Conservation (phyloP, 2,329 filamentous ascomycete genomes). For the Scolecobasidium constrictum region DNA sequence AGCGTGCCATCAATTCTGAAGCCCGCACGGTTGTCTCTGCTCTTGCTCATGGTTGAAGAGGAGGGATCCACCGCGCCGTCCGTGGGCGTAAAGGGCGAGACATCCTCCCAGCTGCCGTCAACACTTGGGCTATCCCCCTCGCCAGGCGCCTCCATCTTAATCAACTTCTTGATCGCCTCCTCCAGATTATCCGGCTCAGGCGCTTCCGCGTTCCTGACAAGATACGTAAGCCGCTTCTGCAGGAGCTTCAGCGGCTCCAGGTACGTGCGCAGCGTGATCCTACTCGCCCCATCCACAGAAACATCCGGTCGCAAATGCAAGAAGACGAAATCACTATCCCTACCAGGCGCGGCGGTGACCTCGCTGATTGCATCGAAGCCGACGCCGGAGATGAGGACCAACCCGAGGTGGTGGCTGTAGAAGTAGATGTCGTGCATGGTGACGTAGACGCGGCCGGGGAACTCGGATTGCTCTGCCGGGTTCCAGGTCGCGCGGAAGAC, state of each 20-base stretch:
- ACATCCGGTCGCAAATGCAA: conserved; percentile 61
- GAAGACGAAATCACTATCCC: conserved; percentile 87
- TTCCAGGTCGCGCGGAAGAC: conserved; percentile 92
- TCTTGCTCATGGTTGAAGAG: conserved; percentile 23
- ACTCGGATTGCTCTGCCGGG: conserved; percentile 62
- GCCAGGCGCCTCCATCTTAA: conserved; percentile 57
- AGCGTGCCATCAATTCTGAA: conserved; percentile 54
- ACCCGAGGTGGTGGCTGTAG: conserved; percentile 87
- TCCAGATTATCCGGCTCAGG: conserved; percentile 54
- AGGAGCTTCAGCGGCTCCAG: conserved; percentile 76
- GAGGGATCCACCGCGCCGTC: too few species aligned
- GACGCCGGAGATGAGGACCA: conserved; percentile 74
- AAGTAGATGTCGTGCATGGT: conserved; percentile 86
- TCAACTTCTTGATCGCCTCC: conserved; percentile 58
- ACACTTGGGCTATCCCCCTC: conserved; percentile 54
- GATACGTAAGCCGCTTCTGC: conserved; percentile 70
- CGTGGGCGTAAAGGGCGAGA: conserved; percentile 48
- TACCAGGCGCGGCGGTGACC: conserved; percentile 79
- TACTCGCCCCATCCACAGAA: conserved; percentile 46
- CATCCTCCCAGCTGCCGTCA: conserved; percentile 80
- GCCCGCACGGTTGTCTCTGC: conserved; percentile 43
- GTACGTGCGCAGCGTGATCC: conserved; percentile 86
- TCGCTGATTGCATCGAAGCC: conserved; percentile 69
- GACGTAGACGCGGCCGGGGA: conserved; percentile 78
- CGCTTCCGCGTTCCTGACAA: conserved; percentile 70